Base-by-base conservation (phyloP, 106 monocot genomes). In the Acorus calamus region DNA sequence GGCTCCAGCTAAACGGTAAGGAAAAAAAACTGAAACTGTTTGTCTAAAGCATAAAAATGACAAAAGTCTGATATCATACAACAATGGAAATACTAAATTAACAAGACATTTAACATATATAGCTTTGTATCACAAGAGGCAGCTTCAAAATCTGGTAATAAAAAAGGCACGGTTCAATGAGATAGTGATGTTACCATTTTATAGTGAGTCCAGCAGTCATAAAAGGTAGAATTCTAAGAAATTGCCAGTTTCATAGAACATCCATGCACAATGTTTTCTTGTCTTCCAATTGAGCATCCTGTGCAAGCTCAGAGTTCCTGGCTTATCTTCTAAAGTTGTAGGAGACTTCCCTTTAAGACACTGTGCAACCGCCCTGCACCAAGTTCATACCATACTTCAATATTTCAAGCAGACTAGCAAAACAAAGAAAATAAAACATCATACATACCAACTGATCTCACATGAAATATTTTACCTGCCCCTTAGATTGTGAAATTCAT, bases 201-300 rank as follows among this genome's bases (percentile, higher is more conserved):
- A 28, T 8, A 51, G 62, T 42, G n/a, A 51, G 3, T 5, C 57
- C 2, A 50, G 4, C 7, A 45, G 7, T 45, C 48, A 3, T 48
- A 41, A 41, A 54, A 14, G 13, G 57, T n/a, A 53, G 28, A 11
- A n/a, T 7, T 7, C 48, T 47, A 9, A 12, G 41, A 3, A 55
- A 28, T 55, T 82, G 85, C 92, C 79, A 84, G 84, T 84, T 71
- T 92, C 92, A 46, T 77, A 87, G 57, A 92, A 92, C 92, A 92
- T 92, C 56, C 76, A 60, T 46, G 92, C 84, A 73, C 81, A 82
- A 66, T 82, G 84, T 52, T 82, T 87, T 70, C 82, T 84, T 47
- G 63, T 72, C 63, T 74, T 87, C 7, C 73, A 70, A 67, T 84
- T 77, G 44, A 92, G 77, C 61, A 92, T 87, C 5, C 13, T 65